Evolutionary conservation across 2,329 filamentous ascomycete species (phyloP), one percentile per base, ranked within the genome.

Genomic region (Hypoxylon rubiginosum): DNA sequence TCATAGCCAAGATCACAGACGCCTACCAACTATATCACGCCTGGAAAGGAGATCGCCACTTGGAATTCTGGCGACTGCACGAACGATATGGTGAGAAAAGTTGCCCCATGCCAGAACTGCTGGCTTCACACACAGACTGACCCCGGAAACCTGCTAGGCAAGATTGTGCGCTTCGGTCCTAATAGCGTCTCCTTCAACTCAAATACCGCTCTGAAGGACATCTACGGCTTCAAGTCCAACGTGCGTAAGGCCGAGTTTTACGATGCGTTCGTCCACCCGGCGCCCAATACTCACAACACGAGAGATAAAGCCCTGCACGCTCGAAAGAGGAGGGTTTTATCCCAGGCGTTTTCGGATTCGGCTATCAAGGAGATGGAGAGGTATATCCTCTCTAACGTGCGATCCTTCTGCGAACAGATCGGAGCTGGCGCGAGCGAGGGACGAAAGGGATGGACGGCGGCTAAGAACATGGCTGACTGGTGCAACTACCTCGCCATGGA

Each of bases 161-260:
- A 83, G n/a, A 78, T 89, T 54, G 91, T 95, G n/a, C 91, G 93
- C 28, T 92, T 91, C 70, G 91, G 91, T 0, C 93, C 93, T 48
- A 93, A 93, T 78, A 88, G 87, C 65, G 81, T 97, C 45, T 92
- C 90, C 0, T 88, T 97, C 81, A 95, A 96, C 83, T 90, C 88
- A 58, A 86, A 86, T 66, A 85, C 85, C 7, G 90, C 91, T 0
- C 82, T 92, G 62, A 88, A 88, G 76, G 85, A 88, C 17, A 90
- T 91, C 66, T 90, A 91, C 78, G 87, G 88, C 69, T 88, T 89
- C 81, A 82, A 83, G 52, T 78, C 86, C 75, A 90, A 90, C 65
- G 87, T 90, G 30, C 82, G 85, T 78, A 92, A 93, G 80, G 85
- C 90, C 43, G 85, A 89, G 71, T 92, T 92, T 80, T 93, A 93